Evolutionary conservation across 805 yeast species (phyloP).

Genomic region (Blastobotrys chiropterorum): DNA sequence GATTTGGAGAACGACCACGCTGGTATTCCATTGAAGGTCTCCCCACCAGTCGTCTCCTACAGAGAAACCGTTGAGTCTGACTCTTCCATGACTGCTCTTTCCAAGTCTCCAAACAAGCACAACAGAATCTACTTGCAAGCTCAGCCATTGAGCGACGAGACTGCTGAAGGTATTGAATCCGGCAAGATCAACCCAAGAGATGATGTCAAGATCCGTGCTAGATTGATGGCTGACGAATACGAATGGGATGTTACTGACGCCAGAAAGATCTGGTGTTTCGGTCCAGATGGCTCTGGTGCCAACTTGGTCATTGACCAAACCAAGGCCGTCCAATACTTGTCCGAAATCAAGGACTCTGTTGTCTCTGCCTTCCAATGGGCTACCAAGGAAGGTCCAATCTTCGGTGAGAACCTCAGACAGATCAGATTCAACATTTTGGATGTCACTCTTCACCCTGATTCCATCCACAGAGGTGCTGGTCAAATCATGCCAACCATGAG

Average conservation of each 20-base stretch:
- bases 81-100: conserved; percentile 92
- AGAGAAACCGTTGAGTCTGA: conserved; percentile 95
- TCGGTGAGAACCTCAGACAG: conserved; percentile 95
- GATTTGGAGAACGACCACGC: conserved; percentile 99
- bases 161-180: conserved; percentile 80
- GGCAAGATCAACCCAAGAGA: conserved; percentile 94
- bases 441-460: conserved; percentile 99
- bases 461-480: conserved; percentile 99
- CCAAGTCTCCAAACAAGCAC: conserved; percentile 99
- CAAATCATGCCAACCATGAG: conserved; percentile 99
- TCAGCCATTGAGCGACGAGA: conserved; percentile 93
- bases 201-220: conserved; percentile 98
- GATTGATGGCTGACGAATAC: conserved; percentile 96
- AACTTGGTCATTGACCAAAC: conserved; percentile 98
- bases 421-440: conserved; percentile 96
- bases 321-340: conserved; percentile 98
- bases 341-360: conserved; percentile 98
- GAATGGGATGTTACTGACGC: conserved; percentile 99
- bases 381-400: conserved; percentile 98
- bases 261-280: conserved; percentile 99
- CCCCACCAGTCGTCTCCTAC: conserved; percentile 98
- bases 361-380: conserved; percentile 99
- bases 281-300: conserved; percentile 99
- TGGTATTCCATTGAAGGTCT: conserved; percentile 95
- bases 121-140: conserved; percentile 99